Conservation (phyloP, 805 yeast genomes). For the Sugiyamaella lignohabitans region DNA sequence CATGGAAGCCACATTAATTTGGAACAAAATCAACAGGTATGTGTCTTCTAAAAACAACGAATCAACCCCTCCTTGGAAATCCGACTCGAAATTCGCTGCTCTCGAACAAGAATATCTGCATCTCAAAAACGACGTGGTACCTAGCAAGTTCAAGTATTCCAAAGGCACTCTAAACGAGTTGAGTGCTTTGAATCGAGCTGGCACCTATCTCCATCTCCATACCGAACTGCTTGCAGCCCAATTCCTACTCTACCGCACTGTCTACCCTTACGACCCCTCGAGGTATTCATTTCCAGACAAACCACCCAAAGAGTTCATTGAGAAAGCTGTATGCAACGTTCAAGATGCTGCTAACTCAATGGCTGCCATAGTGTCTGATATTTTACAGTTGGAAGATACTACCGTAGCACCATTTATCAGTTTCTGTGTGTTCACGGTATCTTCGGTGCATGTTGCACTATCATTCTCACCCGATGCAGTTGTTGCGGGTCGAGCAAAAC, state of each 20-base stretch:
- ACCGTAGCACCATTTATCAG: constrained; percentile 33
- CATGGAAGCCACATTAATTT: constrained; percentile 17
- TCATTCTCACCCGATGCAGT: constrained; percentile 28
- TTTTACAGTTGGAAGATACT: constrained; percentile 26
- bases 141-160: constrained; percentile 24
- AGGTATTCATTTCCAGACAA: background rate
- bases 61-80: constrained; percentile 29
- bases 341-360: constrained; percentile 30
- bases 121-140: constrained; percentile 18
- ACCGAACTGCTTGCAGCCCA: constrained; percentile 26
- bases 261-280: constrained; percentile 26
- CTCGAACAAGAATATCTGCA: constrained; percentile 19
- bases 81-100: constrained; percentile 22
- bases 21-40: constrained; percentile 22
- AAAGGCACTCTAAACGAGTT: constrained; percentile 21
- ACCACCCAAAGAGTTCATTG: constrained; percentile 29
- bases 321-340: constrained; percentile 26
- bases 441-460: constrained; percentile 31
- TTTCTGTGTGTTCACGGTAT: constrained; percentile 31
- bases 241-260: constrained; percentile 29
- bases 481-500: constrained; percentile 27
- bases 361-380: constrained; percentile 27
- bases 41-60: constrained; percentile 19
- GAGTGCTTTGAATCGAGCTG: constrained; percentile 23
- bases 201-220: constrained; percentile 31